A percentile compares a stretch with the other conserved stretches of the same genome.
phyloP scores from a whole-genome alignment of 306 rosid genomes.

The Vigna reflexopilosa region DNA sequence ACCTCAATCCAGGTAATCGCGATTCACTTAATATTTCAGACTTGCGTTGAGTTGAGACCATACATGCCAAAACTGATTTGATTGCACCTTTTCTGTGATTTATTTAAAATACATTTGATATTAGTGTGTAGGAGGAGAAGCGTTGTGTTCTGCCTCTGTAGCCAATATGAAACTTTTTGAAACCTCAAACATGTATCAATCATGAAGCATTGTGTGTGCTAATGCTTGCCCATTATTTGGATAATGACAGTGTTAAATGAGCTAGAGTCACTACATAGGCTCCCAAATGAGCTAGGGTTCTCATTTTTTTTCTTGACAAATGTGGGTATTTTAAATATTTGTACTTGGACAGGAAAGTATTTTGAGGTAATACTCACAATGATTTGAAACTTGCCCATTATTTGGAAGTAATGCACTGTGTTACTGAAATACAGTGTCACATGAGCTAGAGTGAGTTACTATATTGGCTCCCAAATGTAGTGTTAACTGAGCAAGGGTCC shows the following conservation, averaged over 20 bases:
- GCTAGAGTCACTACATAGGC: not conserved
- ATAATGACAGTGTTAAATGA: not conserved
- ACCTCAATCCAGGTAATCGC: slow-evolving; percentile 92
- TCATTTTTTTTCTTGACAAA: not conserved
- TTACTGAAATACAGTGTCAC: too few relatives aligned
- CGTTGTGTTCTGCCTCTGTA: not conserved
- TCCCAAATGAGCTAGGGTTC: not conserved
- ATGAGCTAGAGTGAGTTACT: not conserved
- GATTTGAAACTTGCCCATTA: not conserved
- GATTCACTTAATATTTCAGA: slow-evolving; percentile 30
- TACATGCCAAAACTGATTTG: slow-evolving; percentile 12
- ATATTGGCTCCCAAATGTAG: not conserved
- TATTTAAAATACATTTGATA: not conserved
- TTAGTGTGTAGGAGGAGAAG: not conserved
- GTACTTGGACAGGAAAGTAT: not conserved
- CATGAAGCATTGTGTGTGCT: not conserved
- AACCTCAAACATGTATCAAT: not conserved
- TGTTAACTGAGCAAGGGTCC: not conserved
- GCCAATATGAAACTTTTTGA: not conserved
- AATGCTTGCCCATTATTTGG: not conserved
- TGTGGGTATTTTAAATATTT: not conserved
- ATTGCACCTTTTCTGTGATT: slow-evolving; percentile 1
- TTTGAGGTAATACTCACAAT: not conserved
- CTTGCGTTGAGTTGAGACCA: slow-evolving; percentile 9
- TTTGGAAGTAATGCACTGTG: too few relatives aligned